A percentile compares a stretch with the other conserved stretches of the same genome.
Conservation (phyloP, 75 land plant genomes). For the Larix kaempferi region DNA sequence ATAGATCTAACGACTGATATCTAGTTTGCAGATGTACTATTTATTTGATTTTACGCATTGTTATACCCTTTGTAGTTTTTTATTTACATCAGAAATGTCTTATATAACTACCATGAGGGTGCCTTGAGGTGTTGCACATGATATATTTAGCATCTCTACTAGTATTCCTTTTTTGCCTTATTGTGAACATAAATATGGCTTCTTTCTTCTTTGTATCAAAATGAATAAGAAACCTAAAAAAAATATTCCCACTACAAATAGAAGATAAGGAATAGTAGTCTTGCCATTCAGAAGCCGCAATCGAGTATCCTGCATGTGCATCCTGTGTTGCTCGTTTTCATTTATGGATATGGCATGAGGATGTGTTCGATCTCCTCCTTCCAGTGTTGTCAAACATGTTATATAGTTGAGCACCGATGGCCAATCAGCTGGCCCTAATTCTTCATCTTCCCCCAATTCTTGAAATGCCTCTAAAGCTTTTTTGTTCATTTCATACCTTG, state of each 20-base stretch:
- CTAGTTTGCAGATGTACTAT: neutral
- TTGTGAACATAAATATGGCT: neutral
- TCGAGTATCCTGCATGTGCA: conserved; percentile 64
- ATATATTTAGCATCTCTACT: neutral
- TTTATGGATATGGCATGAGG: conserved; percentile 44
- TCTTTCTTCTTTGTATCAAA: neutral
- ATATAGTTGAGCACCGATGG: conserved; percentile 69
- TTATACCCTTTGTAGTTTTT: neutral
- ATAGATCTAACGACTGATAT: neutral
- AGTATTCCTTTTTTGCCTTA: neutral
- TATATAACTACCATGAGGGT: neutral
- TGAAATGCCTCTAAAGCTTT: conserved; percentile 85
- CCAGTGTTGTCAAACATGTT: conserved; percentile 52
- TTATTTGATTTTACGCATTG: neutral
- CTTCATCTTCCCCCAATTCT: conserved; percentile 94
- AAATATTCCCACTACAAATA: neutral
- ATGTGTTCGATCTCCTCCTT: conserved; percentile 47
- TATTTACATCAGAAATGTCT: neutral
- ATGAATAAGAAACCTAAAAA: neutral
- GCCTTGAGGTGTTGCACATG: too few species aligned
- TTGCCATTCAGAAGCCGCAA: conserved; percentile 86
- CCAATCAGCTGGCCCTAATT: conserved; percentile 98
- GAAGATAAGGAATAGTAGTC: neutral
- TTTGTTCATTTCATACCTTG: conserved; percentile 78
- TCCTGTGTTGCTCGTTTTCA: conserved; percentile 28